Conservation (phyloP, 2,329 filamentous ascomycete genomes). For the Coniochaeta sp. region DNA sequence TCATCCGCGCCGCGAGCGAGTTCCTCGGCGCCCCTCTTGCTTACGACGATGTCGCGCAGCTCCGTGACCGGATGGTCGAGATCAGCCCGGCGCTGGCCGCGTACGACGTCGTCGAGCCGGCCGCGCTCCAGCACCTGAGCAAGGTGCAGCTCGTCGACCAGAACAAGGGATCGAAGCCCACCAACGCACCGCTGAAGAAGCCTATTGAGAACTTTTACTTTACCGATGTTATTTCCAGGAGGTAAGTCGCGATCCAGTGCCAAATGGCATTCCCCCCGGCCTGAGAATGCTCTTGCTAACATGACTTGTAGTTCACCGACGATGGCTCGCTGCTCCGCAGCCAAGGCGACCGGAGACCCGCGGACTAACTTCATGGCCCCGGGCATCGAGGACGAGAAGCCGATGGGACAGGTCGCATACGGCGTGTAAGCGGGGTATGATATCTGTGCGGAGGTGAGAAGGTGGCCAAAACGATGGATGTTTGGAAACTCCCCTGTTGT, state of each 20-base stretch:
- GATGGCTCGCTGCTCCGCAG: conserved; percentile 94
- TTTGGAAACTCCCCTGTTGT: conserved; percentile 9
- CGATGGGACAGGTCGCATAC: conserved; percentile 54
- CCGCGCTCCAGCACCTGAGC: conserved; percentile 66
- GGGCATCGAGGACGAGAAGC: conserved; percentile 56
- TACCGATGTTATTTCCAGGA: conserved; percentile 93
- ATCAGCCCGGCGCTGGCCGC: conserved; percentile 83
- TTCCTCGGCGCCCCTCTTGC: conserved; percentile 82
- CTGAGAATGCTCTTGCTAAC: not conserved
- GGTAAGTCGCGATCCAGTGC: conserved; percentile 47
- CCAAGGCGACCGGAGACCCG: conserved; percentile 76
- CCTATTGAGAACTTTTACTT: conserved; percentile 97
- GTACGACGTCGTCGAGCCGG: conserved; percentile 87
- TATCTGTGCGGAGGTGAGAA: not conserved
- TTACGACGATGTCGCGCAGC: conserved; percentile 84
- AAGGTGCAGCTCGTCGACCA: conserved; percentile 94
- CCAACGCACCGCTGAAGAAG: conserved; percentile 68
- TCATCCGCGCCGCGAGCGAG: conserved; percentile 86
- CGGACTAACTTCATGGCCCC: conserved; percentile 74
- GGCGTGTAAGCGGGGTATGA: conserved; percentile 34
- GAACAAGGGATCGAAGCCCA: conserved; percentile 80
- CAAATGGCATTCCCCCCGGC: too few relatives aligned
- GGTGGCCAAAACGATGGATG: conserved; percentile 26
- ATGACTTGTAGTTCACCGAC: conserved; percentile 72
- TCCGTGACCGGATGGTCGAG: conserved; percentile 90